Percentiles rank a stretch among this genome's conserved stretches.
Evolutionary conservation across 176 grass and related monocot genomes (phyloP).

Genomic region (Oryza longistaminata): DNA sequence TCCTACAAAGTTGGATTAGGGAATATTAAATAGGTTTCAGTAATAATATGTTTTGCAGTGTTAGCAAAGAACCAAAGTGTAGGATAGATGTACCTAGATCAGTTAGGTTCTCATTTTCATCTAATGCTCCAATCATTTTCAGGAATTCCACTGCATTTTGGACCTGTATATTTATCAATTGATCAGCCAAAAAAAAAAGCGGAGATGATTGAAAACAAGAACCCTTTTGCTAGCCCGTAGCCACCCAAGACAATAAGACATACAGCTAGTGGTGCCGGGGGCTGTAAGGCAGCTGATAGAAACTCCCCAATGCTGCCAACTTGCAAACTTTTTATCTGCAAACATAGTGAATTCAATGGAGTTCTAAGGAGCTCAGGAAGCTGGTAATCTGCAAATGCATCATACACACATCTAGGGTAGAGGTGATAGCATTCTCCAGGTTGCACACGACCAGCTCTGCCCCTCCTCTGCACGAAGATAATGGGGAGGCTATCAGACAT

Average conservation of each 20-base stretch:
- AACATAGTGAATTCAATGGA: conserved; percentile 92
- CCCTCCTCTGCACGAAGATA: conserved; percentile 67
- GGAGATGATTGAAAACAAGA: not conserved
- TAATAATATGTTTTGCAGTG: conserved; percentile 20
- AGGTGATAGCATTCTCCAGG: conserved; percentile 98
- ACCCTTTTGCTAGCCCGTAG: not conserved
- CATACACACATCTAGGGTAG: conserved; percentile 96
- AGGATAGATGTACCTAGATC: conserved; percentile 68
- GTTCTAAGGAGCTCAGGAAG: conserved; percentile 92
- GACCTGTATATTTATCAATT: conserved; percentile 59
- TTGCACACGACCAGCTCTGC: conserved; percentile 90
- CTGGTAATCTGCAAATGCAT: conserved; percentile 89
- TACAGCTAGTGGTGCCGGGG: conserved; percentile 80
- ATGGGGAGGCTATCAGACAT: conserved; percentile 31
- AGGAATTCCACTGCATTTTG: conserved; percentile 95
- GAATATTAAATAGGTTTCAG: conserved; percentile 25
- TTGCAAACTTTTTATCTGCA: conserved; percentile 98
- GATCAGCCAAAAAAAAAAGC: conserved; percentile 19
- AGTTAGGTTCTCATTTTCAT: conserved; percentile 80
- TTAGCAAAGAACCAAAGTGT: conserved; percentile 12
- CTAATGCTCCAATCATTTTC: conserved; percentile 91
- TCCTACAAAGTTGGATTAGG: conserved; percentile 59
- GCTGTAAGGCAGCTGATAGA: conserved; percentile 84
- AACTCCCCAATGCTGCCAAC: conserved; percentile 84
- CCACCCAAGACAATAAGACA: conserved; percentile 30